phyloP scores from a whole-genome alignment of 1,284 basidiomycete genomes.

The Stygiomarasmius scandens region DNA sequence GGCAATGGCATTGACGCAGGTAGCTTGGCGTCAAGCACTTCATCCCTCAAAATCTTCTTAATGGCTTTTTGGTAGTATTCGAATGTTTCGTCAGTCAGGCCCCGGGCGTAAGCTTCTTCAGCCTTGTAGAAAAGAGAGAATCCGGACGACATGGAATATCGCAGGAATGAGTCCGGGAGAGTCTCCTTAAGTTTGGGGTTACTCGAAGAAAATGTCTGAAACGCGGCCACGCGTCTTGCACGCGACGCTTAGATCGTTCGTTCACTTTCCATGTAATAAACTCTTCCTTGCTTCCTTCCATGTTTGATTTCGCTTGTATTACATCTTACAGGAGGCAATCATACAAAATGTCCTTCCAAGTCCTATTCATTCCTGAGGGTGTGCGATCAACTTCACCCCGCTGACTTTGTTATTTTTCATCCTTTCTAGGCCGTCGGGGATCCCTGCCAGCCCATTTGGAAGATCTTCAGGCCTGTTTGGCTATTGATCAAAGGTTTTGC shows the following conservation, averaged over 20 bases:
- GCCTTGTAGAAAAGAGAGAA: conserved; percentile 23
- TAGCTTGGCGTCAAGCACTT: conserved; percentile 20
- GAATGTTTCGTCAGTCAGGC: conserved; percentile 20
- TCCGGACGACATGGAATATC: conserved; percentile 20
- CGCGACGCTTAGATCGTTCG: too few species aligned
- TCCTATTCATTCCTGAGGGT: background rate
- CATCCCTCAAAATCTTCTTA: conserved; percentile 30
- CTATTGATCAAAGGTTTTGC: background rate
- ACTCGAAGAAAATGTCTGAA: too few species aligned
- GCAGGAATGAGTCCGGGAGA: too few species aligned
- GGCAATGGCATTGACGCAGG: conserved; percentile 18
- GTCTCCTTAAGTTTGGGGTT: too few species aligned
- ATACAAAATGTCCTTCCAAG: background rate
- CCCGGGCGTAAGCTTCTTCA: conserved; percentile 17
- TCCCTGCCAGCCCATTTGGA: background rate
- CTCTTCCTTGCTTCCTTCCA: too few species aligned
- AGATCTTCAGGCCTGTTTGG: background rate
- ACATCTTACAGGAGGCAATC: too few species aligned
- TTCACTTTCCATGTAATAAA: too few species aligned
- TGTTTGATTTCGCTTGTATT: too few species aligned
- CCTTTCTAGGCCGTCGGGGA: conserved; percentile 1
- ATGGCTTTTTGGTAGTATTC: conserved; percentile 28
- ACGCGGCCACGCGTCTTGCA: too few species aligned
- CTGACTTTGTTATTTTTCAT: conserved; percentile 1
- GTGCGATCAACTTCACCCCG: background rate